phyloP scores from a whole-genome alignment of 2,329 filamentous ascomycete species.

The Neophaeococcomyces mojaviensis region DNA sequence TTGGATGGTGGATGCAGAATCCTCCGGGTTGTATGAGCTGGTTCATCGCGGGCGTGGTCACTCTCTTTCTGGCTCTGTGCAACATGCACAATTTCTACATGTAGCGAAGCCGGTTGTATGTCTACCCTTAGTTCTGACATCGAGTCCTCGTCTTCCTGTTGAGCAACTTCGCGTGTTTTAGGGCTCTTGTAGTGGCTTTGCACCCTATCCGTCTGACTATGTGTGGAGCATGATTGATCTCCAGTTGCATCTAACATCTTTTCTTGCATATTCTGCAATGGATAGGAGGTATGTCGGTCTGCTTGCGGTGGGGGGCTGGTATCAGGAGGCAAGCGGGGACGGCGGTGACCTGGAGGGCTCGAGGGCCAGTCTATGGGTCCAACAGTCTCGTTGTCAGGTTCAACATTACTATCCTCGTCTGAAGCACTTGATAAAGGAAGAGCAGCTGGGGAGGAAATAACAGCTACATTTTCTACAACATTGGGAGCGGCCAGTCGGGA shows the following conservation, averaged over 20 bases:
- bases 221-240: background rate
- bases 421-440: background rate
- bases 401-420: background rate
- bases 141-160: too few species aligned
- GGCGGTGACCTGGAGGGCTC: background rate
- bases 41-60: too few species aligned
- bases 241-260: too few species aligned
- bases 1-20: background rate
- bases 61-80: too few species aligned
- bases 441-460: background rate
- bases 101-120: too few species aligned
- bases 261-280: background rate
- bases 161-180: too few species aligned
- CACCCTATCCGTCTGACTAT: too few species aligned
- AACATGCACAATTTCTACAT: too few species aligned
- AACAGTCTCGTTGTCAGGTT: background rate
- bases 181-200: too few species aligned
- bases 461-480: too few species aligned
- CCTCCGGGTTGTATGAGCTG: too few species aligned
- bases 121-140: too few species aligned
- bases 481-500: background rate
- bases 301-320: background rate
- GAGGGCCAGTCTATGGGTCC: background rate
- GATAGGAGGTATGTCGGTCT: background rate
- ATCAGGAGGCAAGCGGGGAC: background rate